A percentile compares a stretch with the other conserved stretches of the same genome.
phyloP scores from a whole-genome alignment of 2,329 filamentous ascomycete genomes.

The Monilinia aucupariae region DNA sequence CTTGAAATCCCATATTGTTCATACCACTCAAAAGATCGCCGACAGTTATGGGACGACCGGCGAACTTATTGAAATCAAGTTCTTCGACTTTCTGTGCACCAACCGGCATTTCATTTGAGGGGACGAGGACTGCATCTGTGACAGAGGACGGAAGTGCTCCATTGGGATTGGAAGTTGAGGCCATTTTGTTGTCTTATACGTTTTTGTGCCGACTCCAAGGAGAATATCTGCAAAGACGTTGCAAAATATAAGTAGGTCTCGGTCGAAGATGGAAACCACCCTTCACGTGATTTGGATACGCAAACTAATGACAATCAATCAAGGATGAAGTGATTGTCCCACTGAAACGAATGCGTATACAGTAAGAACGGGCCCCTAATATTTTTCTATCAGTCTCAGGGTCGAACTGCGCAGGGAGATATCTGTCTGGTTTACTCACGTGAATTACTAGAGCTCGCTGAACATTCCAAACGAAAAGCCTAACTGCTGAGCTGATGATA shows the following conservation, averaged over 20 bases:
- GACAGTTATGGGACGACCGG: constrained; percentile 69
- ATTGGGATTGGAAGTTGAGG: constrained; percentile 2
- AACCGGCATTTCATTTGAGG: constrained; percentile 75
- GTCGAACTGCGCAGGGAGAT: neutral
- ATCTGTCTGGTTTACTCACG: neutral
- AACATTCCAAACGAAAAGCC: neutral
- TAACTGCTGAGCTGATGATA: no score
- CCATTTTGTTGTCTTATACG: neutral
- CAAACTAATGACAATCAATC: neutral
- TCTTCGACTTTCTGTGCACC: constrained; percentile 79
- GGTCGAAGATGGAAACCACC: neutral
- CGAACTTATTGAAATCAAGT: constrained; percentile 84
- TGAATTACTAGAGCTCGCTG: neutral
- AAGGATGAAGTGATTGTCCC: neutral
- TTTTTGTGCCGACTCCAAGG: neutral
- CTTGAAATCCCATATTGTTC: constrained; percentile 81
- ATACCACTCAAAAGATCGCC: constrained; percentile 79
- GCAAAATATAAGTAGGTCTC: neutral
- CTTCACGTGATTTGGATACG: neutral
- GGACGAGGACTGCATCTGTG: constrained; percentile 77
- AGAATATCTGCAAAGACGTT: neutral
- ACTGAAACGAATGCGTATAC: neutral
- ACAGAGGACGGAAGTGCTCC: constrained; percentile 52
- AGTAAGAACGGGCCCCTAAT: neutral
- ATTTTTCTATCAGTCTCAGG: neutral